Conservation (phyloP, 2,329 filamentous ascomycete genomes). For the Diaporthe capsici region DNA sequence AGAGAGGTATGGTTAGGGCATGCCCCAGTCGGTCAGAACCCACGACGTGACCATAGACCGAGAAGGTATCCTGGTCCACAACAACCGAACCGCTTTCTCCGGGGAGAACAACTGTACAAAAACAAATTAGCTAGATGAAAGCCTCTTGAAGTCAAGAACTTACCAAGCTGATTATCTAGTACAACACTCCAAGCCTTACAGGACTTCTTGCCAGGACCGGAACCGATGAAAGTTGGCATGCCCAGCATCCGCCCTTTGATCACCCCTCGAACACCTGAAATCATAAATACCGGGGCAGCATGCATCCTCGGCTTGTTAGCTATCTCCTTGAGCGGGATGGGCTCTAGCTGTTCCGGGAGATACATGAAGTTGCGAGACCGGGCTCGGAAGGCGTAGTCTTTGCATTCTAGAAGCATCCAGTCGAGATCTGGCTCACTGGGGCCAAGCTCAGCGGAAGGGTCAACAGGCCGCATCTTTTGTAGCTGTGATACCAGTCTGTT, state of each 20-base stretch:
- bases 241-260: background rate
- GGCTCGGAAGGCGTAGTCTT: background rate
- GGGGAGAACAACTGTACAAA: background rate
- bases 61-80: slow-evolving; percentile 1
- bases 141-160: background rate
- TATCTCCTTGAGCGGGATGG: background rate
- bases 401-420: background rate
- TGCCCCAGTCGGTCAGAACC: background rate
- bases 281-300: background rate
- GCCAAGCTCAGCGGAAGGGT: too few species aligned
- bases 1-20: background rate
- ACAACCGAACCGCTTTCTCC: background rate
- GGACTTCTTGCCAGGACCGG: background rate
- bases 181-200: background rate
- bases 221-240: background rate
- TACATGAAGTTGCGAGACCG: background rate
- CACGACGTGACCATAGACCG: background rate
- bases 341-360: background rate
- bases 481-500: too few species aligned
- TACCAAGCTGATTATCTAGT: background rate
- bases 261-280: background rate
- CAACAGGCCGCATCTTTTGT: too few species aligned
- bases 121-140: background rate
- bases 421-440: too few species aligned
- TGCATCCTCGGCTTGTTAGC: background rate